phyloP scores from a whole-genome alignment of 345 rosid genomes.

The rapeseed (Brassica napus) region DNA sequence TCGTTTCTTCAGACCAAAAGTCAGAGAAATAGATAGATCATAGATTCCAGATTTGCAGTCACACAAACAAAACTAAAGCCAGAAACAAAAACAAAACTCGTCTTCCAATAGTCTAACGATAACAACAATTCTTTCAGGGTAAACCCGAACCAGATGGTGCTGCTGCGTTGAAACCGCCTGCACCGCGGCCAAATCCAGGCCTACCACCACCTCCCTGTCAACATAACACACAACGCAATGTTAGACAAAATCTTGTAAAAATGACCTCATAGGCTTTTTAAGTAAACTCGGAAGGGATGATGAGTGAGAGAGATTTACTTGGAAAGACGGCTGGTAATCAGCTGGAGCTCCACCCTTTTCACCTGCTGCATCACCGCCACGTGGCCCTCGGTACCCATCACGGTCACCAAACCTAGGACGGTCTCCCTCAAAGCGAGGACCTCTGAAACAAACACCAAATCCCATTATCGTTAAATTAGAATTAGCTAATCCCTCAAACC shows the following conservation, averaged over 20 bases:
- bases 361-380: constrained; percentile 79
- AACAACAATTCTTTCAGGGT: constrained; percentile 36
- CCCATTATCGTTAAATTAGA: not conserved
- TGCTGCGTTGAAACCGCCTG: constrained; percentile 55
- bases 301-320: constrained; percentile 48
- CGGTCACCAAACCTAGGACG: constrained; percentile 79
- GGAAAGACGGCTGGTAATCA: constrained; percentile 78
- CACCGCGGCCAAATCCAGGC: constrained; percentile 80
- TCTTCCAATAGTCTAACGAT: not conserved
- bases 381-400: constrained; percentile 93
- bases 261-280: not conserved
- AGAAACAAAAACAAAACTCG: constrained; percentile 18
- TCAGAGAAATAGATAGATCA: not conserved
- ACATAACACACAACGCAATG: not conserved
- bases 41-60: constrained; percentile 2
- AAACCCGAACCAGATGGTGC: constrained; percentile 56
- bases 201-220: constrained; percentile 65
- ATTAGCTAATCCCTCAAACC: not conserved
- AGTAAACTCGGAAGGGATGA: not conserved
- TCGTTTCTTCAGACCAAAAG: not conserved
- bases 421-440: constrained; percentile 90
- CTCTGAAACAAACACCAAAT: constrained; percentile 46
- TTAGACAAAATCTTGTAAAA: not conserved
- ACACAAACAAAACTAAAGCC: constrained; percentile 26
- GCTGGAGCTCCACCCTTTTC: constrained; percentile 96